Conservation (phyloP, 2,329 filamentous ascomycete genomes). For the Davidsoniella eucalypti region DNA sequence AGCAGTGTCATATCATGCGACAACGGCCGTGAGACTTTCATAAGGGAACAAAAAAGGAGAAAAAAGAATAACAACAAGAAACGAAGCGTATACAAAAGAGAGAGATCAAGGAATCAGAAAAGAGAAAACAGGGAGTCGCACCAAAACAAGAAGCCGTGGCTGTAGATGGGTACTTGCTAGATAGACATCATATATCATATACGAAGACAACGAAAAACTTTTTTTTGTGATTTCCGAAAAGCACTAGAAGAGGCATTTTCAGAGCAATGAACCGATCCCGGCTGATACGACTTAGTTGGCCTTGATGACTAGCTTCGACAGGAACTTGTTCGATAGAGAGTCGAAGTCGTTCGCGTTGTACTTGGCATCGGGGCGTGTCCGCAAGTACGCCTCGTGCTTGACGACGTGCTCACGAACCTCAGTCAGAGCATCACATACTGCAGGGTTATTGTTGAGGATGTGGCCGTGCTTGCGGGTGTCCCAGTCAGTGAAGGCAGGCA, state of each 20-base stretch:
- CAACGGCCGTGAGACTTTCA: too few species aligned
- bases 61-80: constrained; percentile 15
- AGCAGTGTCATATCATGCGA: too few species aligned
- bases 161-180: neutral
- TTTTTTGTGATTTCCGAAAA: constrained; percentile 14
- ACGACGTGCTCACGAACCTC: constrained; percentile 85
- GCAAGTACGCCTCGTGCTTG: constrained; percentile 82
- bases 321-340: constrained; percentile 89
- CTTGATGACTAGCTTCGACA: constrained; percentile 90
- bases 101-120: neutral
- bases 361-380: constrained; percentile 59
- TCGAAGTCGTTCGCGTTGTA: constrained; percentile 91
- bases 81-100: constrained; percentile 4
- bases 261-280: neutral
- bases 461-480: constrained; percentile 83
- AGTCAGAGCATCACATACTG: constrained; percentile 90
- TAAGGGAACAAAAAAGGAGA: constrained; percentile 14
- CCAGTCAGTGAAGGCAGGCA: constrained; percentile 86
- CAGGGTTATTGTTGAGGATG: constrained; percentile 74
- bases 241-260: constrained; percentile 14
- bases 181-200: neutral
- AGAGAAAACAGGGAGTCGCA: constrained; percentile 6
- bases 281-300: constrained; percentile 47
- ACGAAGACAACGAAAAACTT: neutral
- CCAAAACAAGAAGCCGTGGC: neutral